Evolutionary conservation across 2,329 filamentous ascomycete species (phyloP), one percentile per base, ranked within the genome.

Genomic region (Nemania abortiva): DNA sequence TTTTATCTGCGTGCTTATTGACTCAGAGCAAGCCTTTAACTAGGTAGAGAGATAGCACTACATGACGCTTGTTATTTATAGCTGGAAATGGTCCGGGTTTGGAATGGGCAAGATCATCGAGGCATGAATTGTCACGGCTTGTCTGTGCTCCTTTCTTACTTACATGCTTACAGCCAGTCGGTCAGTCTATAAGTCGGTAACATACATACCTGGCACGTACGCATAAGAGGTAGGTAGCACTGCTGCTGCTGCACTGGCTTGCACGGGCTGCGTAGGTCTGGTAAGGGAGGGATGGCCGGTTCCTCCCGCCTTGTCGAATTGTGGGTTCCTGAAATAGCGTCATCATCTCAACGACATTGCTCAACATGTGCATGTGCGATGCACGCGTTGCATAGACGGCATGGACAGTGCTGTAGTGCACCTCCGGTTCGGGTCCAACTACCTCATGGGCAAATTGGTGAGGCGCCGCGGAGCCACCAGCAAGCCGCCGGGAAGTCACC

Each of bases 241-340:
- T 27, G 50, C 47, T 49, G 37, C 37, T 6, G 13, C 39, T 31
- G 7, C 55, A 29, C 27, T n/a, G n/a, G 9, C 37, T 50, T 50
- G 45, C 29, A 60, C 45, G 10, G 34, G 9, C 31, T 5, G 31
- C 31, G 9, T 9, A 34, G 31, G 31, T 34, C 31, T 34, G 31
- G 24, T 34, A 37, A 55, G 55, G 37, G 9, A 65, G n/a, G n/a
- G n/a, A n/a, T 50, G 57, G 60, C 68, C 68, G 68, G 68, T 37
- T 68, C 64, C 64, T 70, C 60, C 68, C 68, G 67, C 53, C 18
- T 50, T 13, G 31, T 52, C 15, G 24, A 56, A 55, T 57, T 55
- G 59, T 31, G 56, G 60, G 56, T 62, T 66, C 59, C 55, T 63
- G 63, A 57, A 63, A 69, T 69, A 66, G 63, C 58, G 58, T 69